phyloP scores from a whole-genome alignment of 2,329 filamentous ascomycete species.

The Aspergillus sp. region DNA sequence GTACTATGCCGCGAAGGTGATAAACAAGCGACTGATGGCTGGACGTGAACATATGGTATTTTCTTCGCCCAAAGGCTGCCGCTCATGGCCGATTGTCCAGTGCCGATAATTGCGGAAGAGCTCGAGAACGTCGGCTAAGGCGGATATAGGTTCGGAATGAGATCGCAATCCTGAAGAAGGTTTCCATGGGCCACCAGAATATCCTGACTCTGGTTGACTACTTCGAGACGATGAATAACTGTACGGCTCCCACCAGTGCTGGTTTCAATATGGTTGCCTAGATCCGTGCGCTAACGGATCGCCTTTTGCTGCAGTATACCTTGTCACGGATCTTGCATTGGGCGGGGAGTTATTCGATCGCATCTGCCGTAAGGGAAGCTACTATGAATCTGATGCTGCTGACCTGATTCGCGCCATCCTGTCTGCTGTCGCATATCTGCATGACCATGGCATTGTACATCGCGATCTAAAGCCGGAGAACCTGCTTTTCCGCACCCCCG shows the following conservation, averaged over 20 bases:
- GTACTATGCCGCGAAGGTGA: constrained; percentile 98
- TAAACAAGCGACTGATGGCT: constrained; percentile 98
- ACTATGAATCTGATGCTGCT: constrained; percentile 95
- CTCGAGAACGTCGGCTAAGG: constrained; percentile 12
- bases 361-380: constrained; percentile 97
- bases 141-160: constrained; percentile 80
- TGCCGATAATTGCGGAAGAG: constrained; percentile 5
- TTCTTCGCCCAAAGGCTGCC: neutral
- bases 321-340: constrained; percentile 93
- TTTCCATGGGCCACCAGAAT: constrained; percentile 99
- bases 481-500: constrained; percentile 90
- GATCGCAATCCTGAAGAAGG: constrained; percentile 93
- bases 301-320: constrained; percentile 63
- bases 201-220: constrained; percentile 98
- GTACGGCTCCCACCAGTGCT: constrained; percentile 41
- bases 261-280: neutral
- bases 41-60: constrained; percentile 95
- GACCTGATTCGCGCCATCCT: constrained; percentile 92
- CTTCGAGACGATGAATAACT: constrained; percentile 99
- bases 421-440: constrained; percentile 96
- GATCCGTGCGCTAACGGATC: constrained; percentile 16
- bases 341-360: constrained; percentile 97
- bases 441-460: constrained; percentile 98
- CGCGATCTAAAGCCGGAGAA: constrained; percentile 98
- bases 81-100: neutral